Conservation (phyloP, 148 eudicot genomes). For the Gaultheria prostrata region DNA sequence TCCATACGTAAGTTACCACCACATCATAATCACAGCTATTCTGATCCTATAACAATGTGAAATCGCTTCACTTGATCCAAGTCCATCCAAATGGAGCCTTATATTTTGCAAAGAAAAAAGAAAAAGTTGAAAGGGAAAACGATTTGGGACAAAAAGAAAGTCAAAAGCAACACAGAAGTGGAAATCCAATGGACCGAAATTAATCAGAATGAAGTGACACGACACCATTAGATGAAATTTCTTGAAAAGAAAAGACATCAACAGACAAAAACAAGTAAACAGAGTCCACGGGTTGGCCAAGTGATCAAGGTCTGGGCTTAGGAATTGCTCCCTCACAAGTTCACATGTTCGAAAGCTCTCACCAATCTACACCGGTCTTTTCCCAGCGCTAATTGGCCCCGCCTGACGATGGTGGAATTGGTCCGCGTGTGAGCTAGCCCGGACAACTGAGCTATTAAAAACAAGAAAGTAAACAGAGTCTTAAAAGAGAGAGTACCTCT, state of each 20-base stretch:
- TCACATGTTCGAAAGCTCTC: background rate
- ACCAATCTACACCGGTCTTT: no score
- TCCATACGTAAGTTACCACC: background rate
- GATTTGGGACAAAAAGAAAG: background rate
- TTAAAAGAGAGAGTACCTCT: slow-evolving; percentile 39
- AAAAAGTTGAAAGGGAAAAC: background rate
- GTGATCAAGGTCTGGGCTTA: no score
- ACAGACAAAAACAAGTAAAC: no score
- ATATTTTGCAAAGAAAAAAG: background rate
- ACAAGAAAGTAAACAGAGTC: background rate
- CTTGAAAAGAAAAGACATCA: no score
- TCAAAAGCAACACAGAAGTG: background rate
- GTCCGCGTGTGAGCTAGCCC: no score
- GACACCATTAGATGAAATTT: background rate
- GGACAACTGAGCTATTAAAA: background rate
- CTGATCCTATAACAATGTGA: background rate
- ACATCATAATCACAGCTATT: background rate
- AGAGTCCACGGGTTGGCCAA: no score
- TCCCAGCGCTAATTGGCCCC: no score
- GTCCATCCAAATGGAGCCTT: background rate
- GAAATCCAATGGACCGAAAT: background rate
- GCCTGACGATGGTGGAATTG: no score
- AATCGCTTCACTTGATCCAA: background rate
- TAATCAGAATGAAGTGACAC: background rate
- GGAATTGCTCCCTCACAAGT: background rate